Evolutionary conservation across 306 rosid genomes (phyloP), one percentile per base, ranked within the genome.

Genomic region (Begonia loranthoides): DNA sequence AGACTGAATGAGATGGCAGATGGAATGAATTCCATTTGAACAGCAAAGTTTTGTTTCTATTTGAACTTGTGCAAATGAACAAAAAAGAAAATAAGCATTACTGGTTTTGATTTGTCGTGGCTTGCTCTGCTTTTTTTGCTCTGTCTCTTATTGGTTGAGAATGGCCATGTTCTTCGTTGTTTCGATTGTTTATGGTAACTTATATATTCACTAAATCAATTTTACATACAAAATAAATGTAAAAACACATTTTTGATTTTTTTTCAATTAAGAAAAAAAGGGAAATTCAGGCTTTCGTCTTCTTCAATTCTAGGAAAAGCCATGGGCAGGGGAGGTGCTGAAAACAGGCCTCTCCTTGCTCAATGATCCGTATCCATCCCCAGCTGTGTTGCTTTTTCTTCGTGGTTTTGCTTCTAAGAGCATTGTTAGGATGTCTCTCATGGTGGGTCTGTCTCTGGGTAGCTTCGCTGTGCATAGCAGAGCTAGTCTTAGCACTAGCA

Each of bases 391-490:
- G 72, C 88, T 76, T 71, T 92, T 92, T 51, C 96, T 71, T 15
- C 96, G 39, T n/a, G 99, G 99, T 60, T 78, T 86, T 61, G 96
- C 99, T 73, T 86, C 99, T 69, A 70, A 96, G 58, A 92, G 94
- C 93, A 92, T 92, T 64, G 82, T 83, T 55, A 76, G 74, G 45
- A 86, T 93, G 68, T 92, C 96, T 70, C 82, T 92, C 99, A 92
- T 92, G 69, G 84, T 74, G 6, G 96, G 99, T 56, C 96, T 86
- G 43, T 86, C 99, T 65, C 77, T 86, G 0, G 99, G 94, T 51
- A 68, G 79, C 75, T 79, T 86, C 52, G 93, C 80, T 16, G 99
- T 90, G 79, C 99, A 90, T 17, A 86, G 71, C 63, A 80, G 75
- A 41, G 99, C 94, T 68, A 90, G 69, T 63, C 93, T 78, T 54